Evolutionary conservation across 192 early-diverging fungal species (phyloP).

Genomic region (Backusella tarrabulga): DNA sequence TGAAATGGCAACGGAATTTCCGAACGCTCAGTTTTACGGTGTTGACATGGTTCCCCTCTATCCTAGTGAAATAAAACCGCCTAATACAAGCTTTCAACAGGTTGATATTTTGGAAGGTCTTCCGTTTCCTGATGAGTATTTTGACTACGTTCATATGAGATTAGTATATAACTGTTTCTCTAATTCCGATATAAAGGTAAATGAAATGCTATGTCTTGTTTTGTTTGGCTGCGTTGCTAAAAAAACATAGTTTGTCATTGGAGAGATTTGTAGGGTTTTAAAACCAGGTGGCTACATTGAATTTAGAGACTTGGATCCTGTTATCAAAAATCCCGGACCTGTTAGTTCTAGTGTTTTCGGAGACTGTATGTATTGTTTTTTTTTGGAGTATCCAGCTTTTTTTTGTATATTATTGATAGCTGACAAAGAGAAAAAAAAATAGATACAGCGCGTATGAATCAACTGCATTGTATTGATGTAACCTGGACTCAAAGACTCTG

Average conservation of each 20-base stretch:
- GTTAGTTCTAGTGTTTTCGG: neutral
- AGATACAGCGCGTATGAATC: neutral
- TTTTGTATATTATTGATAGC: neutral
- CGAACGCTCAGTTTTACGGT: constrained; percentile 30
- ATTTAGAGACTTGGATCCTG: constrained; percentile 36
- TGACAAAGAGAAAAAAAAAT: neutral
- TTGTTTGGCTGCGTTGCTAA: neutral
- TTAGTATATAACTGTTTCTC: constrained; percentile 29
- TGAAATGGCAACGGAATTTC: constrained; percentile 41
- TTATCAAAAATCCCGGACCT: constrained; percentile 25
- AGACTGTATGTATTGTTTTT: neutral
- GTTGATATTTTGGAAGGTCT: constrained; percentile 13
- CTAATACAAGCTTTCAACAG: constrained; percentile 21
- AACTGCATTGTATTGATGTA: neutral
- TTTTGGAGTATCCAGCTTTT: neutral
- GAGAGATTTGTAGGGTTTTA: constrained; percentile 13
- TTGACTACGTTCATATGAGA: constrained; percentile 32
- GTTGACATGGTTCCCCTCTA: constrained; percentile 35
- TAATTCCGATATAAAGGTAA: constrained; percentile 15
- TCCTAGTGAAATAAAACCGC: constrained; percentile 22
- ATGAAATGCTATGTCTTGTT: neutral
- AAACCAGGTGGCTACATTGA: constrained; percentile 46
- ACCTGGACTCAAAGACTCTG: constrained; percentile 14
- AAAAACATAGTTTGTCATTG: constrained; percentile 5
- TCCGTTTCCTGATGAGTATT: constrained; percentile 21